A percentile compares a stretch with the other conserved stretches of the same genome.
phyloP scores from a whole-genome alignment of 306 rosid species.

The Luffa acutangula region DNA sequence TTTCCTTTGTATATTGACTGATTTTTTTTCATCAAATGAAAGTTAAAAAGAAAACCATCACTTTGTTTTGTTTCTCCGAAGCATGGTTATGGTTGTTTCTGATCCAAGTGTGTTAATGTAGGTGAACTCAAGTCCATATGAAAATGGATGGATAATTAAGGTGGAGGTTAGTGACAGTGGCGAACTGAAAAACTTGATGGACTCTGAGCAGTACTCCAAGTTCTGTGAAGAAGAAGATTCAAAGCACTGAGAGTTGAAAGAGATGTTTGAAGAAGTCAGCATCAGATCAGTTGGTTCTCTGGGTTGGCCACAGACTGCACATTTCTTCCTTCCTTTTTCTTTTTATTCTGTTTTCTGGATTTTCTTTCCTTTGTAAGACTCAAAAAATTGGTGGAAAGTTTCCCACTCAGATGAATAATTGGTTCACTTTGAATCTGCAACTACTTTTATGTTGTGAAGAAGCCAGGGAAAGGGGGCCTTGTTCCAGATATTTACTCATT shows the following conservation, averaged over 20 bases:
- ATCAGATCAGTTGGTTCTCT: not conserved
- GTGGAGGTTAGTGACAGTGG: conserved; percentile 42
- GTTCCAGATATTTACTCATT: not conserved
- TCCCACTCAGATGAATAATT: not conserved
- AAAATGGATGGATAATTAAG: conserved; percentile 82
- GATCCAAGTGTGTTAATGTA: conserved; percentile 10
- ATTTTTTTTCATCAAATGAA: not conserved
- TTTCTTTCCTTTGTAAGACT: not conserved
- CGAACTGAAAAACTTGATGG: conserved; percentile 72
- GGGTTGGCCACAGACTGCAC: not conserved
- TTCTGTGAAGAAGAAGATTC: conserved; percentile 96
- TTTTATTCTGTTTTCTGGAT: not conserved
- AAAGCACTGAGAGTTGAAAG: conserved; percentile 33
- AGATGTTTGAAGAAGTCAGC: not conserved
- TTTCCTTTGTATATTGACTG: not conserved
- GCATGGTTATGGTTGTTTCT: not conserved
- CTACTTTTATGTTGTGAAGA: not conserved
- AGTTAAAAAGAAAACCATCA: not conserved
- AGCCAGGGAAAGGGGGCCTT: not conserved
- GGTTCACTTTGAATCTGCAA: not conserved
- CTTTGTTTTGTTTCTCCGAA: not conserved
- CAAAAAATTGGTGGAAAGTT: not conserved
- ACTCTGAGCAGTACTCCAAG: conserved; percentile 68
- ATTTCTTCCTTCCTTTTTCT: not conserved
- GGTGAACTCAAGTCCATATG: conserved; percentile 81